These are phyloP conservation scores for Helotiales sp. DNA, from an alignment of 2,329 filamentous ascomycete species.

Conservation along the genomic window DNA sequence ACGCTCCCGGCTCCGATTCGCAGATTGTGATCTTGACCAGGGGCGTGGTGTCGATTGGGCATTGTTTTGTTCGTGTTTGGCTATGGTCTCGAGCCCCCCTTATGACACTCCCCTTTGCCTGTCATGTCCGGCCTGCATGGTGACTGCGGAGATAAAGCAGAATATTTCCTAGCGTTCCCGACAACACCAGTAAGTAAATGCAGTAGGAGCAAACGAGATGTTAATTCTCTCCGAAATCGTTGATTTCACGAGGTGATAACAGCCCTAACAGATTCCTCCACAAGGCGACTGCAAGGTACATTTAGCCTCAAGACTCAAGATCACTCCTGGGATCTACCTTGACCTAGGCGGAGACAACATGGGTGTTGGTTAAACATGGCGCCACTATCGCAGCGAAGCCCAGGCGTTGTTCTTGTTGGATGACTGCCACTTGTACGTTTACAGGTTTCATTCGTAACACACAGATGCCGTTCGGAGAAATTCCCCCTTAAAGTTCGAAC, in stretches of 20 bases:
- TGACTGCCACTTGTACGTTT: background rate
- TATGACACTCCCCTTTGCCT: background rate
- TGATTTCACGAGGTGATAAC: too few relatives aligned
- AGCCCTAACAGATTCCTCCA: too few relatives aligned
- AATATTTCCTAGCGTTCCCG: background rate
- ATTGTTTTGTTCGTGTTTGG: conserved; percentile 9
- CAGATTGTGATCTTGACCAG: background rate
- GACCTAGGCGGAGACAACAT: background rate
- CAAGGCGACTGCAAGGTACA: too few relatives aligned
- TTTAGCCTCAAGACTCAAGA: too few relatives aligned
- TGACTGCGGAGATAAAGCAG: background rate
- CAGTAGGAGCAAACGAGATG: too few relatives aligned
- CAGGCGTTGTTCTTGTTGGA: background rate
- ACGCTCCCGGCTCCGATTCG: background rate
- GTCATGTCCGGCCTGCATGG: background rate
- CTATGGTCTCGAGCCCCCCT: conserved; percentile 3
- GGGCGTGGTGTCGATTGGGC: background rate
- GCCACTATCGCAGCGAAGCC: background rate
- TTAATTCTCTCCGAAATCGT: too few relatives aligned
- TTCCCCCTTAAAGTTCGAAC: background rate
- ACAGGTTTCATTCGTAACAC: conserved; percentile 2
- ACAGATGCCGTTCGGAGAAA: background rate
- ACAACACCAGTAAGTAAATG: background rate
- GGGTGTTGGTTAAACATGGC: background rate
- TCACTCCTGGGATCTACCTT: background rate